phyloP scores from a whole-genome alignment of 768 basidiomycete genomes.

The Hypholoma fasciculare region DNA sequence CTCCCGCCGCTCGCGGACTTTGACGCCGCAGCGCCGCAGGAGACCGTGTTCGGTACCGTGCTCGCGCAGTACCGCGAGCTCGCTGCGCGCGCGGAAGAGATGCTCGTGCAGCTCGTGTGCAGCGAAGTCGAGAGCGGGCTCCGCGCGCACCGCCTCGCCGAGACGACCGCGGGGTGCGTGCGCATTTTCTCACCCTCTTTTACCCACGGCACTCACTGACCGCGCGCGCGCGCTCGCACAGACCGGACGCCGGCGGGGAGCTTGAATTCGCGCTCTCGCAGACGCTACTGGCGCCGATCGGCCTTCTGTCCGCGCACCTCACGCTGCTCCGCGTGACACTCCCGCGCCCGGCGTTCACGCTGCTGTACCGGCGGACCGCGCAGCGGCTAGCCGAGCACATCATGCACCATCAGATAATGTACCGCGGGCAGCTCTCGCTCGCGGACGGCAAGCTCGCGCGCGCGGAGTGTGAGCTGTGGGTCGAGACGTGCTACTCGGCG shows the following conservation, averaged over 20 bases:
- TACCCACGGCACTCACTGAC: neutral
- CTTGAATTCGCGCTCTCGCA: constrained; percentile 53
- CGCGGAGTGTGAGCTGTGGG: constrained; percentile 81
- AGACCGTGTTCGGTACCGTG: constrained; percentile 80
- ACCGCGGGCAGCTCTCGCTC: constrained; percentile 67
- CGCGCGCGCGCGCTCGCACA: neutral
- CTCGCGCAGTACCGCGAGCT: constrained; percentile 63
- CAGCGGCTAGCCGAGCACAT: constrained; percentile 75
- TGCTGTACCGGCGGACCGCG: constrained; percentile 75
- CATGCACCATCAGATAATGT: constrained; percentile 78
- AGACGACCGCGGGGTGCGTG: constrained; percentile 20
- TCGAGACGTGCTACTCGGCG: constrained; percentile 70
- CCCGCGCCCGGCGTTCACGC: constrained; percentile 54
- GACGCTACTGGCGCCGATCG: constrained; percentile 73
- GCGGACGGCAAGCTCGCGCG: constrained; percentile 61
- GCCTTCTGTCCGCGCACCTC: constrained; percentile 81
- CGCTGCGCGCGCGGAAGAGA: constrained; percentile 75
- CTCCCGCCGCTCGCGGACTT: constrained; percentile 44
- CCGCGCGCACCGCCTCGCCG: constrained; percentile 67
- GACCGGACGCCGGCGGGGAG: constrained; percentile 19
- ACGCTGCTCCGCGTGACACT: constrained; percentile 64
- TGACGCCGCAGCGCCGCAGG: constrained; percentile 41
- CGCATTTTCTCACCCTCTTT: neutral
- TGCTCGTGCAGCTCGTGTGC: constrained; percentile 82
- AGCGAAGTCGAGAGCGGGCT: constrained; percentile 79